Conservation (phyloP, 345 rosid genomes). For the Microcos paniculata region DNA sequence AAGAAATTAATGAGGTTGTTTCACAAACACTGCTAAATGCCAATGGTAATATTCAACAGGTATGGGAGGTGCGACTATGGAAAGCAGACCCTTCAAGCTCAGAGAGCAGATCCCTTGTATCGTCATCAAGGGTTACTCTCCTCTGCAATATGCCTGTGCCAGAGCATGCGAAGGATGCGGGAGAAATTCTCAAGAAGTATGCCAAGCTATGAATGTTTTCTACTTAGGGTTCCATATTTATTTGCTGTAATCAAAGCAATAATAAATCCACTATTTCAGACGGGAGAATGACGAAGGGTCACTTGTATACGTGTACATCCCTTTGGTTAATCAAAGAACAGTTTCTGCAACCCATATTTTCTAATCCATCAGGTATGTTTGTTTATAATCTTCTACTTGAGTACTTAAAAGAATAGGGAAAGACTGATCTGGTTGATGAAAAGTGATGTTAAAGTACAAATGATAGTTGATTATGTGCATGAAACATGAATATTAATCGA, state of each 20-base stretch:
- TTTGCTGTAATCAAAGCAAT: not conserved
- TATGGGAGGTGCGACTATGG: conserved; percentile 82
- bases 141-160: conserved; percentile 72
- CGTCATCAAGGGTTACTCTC: conserved; percentile 74
- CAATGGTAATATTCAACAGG: conserved; percentile 36
- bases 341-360: not conserved
- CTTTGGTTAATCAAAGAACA: not conserved
- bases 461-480: too few species aligned
- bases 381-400: not conserved
- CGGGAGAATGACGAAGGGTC: not conserved
- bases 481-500: too few species aligned
- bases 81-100: conserved; percentile 46
- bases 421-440: too few species aligned
- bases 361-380: not conserved
- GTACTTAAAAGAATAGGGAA: too few species aligned
- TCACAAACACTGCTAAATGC: not conserved
- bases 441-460: too few species aligned
- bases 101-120: conserved; percentile 37
- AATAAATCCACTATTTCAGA: not conserved
- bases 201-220: conserved; percentile 50
- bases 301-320: not conserved
- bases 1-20: too few species aligned
- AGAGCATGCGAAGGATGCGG: conserved; percentile 51
- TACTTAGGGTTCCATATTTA: not conserved
- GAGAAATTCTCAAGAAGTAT: conserved; percentile 39